Evolutionary conservation across 345 rosid genomes (phyloP), one percentile per base, ranked within the genome.

Genomic region (Arabidopsis arenosa): DNA sequence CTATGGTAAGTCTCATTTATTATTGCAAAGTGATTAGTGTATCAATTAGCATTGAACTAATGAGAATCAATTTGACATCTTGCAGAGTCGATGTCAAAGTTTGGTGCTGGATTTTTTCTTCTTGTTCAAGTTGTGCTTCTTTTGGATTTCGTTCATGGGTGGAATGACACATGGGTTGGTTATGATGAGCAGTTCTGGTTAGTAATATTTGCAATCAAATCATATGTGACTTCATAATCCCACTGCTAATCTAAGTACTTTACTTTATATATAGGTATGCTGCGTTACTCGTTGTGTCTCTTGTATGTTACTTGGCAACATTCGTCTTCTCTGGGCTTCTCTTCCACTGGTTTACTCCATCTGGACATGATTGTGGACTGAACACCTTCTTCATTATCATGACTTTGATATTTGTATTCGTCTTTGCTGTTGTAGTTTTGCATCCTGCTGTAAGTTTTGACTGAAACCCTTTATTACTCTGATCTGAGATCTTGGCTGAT

Each of bases 121-220:
- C 96, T 96, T 68, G 91, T 93, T 64, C 98, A 96, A 86, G 99
- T 96, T 83, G 98, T 96, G 66, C 98, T 95, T 86, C 82, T 96
- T 78, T 85, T 93, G 88, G 99, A 96, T 80, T 96, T 96, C 71
- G 98, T 96, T 81, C 98, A 88, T 74, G 93, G 97, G 60, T 96
- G 99, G 99, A 96, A 96, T 88, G 98, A 96, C 81, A 93, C 88
- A 57, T 96, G 97, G 98, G 97, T 91, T 80, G 95, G 93, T 80
- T 96, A 96, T 43, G 90, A 87, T 28, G 97, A 96, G 80, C 94
- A 89, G 85, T 96, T 96, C 84, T 96, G 99, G 99, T 96, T 70
- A 87, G 99, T 85, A 9, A 36, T 47, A 28, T 32, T 2, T 37
- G 55, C 36, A 43, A 14, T 18, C 48, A 4, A 51, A 37, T 63